Conservation (phyloP, 331 rosid genomes). For the Acacia concinna region DNA sequence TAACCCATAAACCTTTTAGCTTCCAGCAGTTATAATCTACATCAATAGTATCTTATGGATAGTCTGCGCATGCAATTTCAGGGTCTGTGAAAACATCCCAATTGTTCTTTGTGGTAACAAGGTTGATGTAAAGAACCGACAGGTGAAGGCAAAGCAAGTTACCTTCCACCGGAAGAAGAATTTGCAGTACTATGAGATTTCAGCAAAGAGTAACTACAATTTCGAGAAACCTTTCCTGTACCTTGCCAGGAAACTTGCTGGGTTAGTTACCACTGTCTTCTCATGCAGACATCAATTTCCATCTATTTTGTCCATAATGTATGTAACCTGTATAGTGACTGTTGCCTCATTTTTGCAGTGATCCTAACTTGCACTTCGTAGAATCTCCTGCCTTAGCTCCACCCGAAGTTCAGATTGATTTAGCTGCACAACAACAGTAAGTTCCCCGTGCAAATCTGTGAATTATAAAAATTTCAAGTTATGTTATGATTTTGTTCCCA, state of each 20-base stretch:
- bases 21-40: not conserved
- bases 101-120: constrained; percentile 54
- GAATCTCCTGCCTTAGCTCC: constrained; percentile 62
- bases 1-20: not conserved
- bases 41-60: not conserved
- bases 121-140: constrained; percentile 55
- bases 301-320: not conserved
- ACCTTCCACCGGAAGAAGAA: constrained; percentile 57
- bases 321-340: too few species aligned
- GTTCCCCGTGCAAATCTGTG: not conserved
- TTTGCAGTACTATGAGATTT: constrained; percentile 59
- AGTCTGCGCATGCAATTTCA: not conserved
- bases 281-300: not conserved
- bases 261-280: constrained; percentile 32
- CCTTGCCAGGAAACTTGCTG: constrained; percentile 62
- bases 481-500: not conserved
- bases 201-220: constrained; percentile 60
- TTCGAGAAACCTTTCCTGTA: constrained; percentile 62
- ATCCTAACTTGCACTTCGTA: constrained; percentile 34
- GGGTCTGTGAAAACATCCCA: constrained; percentile 56
- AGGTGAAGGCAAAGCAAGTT: constrained; percentile 55
- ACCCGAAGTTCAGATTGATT: constrained; percentile 58
- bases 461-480: not conserved
- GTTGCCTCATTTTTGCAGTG: constrained; percentile 23
- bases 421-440: constrained; percentile 53